Base-by-base conservation (phyloP, 805 yeast species). In the Candida nonsorbophila region DNA sequence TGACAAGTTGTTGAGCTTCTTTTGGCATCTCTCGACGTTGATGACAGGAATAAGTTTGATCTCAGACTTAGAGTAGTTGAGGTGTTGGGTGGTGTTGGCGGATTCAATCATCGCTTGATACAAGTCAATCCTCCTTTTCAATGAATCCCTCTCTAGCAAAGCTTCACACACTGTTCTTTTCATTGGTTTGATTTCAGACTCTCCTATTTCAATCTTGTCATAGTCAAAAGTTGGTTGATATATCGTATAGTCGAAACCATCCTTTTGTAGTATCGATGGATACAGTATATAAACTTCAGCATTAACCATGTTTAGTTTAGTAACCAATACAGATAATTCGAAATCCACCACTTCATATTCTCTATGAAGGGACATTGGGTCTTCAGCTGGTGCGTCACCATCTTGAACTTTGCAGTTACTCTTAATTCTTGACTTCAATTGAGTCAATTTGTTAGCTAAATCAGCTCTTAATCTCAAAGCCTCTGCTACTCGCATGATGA, bases 391-490 rank as follows among this genome's bases (percentile, higher is more conserved):
- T 3, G 6, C 14, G 25, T 33, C 42, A 18, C 34, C 36, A 11
- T 38, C 42, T 18, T 36, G 38, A 18, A 29, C 25, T 22, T 33
- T 35, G n/a, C 30, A 30, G 19, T 24, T 32, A 14, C 27, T 27
- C 17, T 22, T 31, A 3, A 38, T 32, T 17, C 38, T 24, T 8
- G 10, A 8, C 18, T 25, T 32, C 24, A 38, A 27, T 19, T 20
- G 27, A 5, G 14, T 13, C n/a, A 38, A 7, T n/a, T 19, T 32
- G 25, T 35, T 29, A 14, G 29, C n/a, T 16, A 30, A 28, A 9
- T 38, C 42, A 12, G 28, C 22, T 30, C 37, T 20, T 15, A 38
- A 15, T 30, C 42, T 29, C 25, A 38, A 38, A 3, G 37, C 42
- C 27, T 38, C 40, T 3, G 40, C 40, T 24, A 36, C 29, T 34